These are phyloP conservation scores for Priceomyces medius DNA, from an alignment of 805 yeast species.

Conservation along the genomic window DNA sequence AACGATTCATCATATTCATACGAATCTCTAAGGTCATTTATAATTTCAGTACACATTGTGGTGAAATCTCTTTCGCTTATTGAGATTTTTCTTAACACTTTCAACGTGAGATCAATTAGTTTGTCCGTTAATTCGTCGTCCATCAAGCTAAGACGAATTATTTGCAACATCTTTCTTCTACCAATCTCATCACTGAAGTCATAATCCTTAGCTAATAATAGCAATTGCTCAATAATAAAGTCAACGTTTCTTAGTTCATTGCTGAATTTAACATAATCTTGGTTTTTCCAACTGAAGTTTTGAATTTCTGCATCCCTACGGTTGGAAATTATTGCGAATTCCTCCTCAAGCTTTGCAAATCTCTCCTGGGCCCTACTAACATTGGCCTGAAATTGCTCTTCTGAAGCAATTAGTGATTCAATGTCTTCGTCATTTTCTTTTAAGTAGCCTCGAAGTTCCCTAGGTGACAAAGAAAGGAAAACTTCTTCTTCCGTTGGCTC, in stretches of 20 bases:
- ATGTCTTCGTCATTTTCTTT: constrained; percentile 13
- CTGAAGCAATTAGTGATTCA: constrained; percentile 1
- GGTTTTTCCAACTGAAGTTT: constrained; percentile 16
- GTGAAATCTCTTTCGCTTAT: constrained; percentile 82
- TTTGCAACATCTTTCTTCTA: constrained; percentile 66
- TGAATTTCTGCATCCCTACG: constrained; percentile 11
- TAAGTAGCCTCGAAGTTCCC: constrained; percentile 6
- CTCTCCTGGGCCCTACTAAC: constrained; percentile 19
- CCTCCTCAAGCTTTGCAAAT: constrained; percentile 13
- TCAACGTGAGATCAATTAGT: constrained; percentile 54
- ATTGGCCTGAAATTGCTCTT: constrained; percentile 12
- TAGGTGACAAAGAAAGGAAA: constrained; percentile 4
- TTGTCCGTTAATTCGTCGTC: constrained; percentile 55
- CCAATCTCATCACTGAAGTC: constrained; percentile 93
- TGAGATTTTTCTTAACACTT: constrained; percentile 68
- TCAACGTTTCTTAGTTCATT: constrained; percentile 60
- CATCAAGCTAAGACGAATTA: constrained; percentile 50
- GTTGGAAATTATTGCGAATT: constrained; percentile 12
- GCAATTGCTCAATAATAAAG: constrained; percentile 71
- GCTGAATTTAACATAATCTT: constrained; percentile 26
- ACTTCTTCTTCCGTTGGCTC: constrained; percentile 11
- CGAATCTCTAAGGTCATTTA: constrained; percentile 79
- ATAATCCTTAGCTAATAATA: constrained; percentile 63
- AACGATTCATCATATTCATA: constrained; percentile 49
- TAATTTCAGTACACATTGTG: constrained; percentile 79